These are phyloP conservation scores for Sindora glabra DNA, from an alignment of 306 rosid species.

Conservation along the genomic window DNA sequence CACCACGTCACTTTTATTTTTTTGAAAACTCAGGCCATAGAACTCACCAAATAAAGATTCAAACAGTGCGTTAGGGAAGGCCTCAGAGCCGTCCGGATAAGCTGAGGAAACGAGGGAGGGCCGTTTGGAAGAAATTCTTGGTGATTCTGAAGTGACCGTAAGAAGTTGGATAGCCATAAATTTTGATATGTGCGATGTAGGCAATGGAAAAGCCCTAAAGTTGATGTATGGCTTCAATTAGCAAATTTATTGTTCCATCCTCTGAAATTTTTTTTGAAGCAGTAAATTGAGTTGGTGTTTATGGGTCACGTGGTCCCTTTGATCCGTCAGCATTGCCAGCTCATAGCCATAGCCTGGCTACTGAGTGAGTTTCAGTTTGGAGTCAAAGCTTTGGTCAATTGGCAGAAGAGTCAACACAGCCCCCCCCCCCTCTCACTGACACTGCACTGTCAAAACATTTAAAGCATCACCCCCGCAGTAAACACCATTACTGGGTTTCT, in stretches of 20 bases:
- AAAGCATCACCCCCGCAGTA: slow-evolving; percentile 8
- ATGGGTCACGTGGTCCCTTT: slow-evolving; percentile 47
- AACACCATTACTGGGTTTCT: slow-evolving; percentile 18
- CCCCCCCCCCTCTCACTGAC: slow-evolving; percentile 28
- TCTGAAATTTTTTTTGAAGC: not conserved
- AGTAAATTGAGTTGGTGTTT: not conserved
- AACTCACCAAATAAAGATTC: slow-evolving; percentile 16
- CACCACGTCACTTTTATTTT: not conserved
- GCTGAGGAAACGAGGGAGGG: slow-evolving; percentile 21
- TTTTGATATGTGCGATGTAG: not conserved
- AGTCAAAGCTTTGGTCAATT: slow-evolving; percentile 65
- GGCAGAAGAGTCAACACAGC: slow-evolving; percentile 37
- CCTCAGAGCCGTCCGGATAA: slow-evolving; percentile 1
- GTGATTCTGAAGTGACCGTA: slow-evolving; percentile 26
- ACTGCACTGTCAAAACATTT: slow-evolving; percentile 7
- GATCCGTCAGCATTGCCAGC: slow-evolving; percentile 70
- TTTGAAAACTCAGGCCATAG: too few species aligned
- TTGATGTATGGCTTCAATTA: not conserved
- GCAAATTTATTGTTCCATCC: not conserved
- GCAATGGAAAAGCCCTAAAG: not conserved
- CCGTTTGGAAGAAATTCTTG: too few species aligned
- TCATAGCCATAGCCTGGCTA: slow-evolving; percentile 32
- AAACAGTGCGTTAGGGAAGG: not conserved
- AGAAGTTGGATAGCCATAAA: not conserved
- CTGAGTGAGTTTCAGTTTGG: slow-evolving; percentile 30